Conservation (phyloP, 805 yeast species). For the Starmerella potacharoeniae region DNA sequence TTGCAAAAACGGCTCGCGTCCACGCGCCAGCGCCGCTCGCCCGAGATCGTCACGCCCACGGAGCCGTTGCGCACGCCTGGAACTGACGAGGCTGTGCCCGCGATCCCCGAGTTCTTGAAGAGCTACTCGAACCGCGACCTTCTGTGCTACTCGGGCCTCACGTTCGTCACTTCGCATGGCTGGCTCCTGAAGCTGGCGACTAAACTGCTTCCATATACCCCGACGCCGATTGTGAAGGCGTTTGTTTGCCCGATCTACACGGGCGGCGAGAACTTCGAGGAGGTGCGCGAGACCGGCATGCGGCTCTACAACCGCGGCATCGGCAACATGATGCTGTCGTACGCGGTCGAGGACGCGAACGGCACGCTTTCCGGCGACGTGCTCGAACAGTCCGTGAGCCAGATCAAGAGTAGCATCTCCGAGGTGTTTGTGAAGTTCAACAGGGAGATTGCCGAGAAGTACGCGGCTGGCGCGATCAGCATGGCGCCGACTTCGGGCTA, state of each 20-base stretch:
- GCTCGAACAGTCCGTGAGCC: constrained; percentile 30
- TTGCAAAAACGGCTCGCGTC: constrained; percentile 14
- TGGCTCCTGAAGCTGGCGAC: constrained; percentile 26
- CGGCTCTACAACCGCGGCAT: constrained; percentile 62
- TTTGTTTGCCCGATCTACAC: constrained; percentile 75
- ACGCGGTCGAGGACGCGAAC: constrained; percentile 86
- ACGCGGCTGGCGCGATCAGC: constrained; percentile 31
- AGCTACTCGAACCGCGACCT: constrained; percentile 23
- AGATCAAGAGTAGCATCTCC: constrained; percentile 47
- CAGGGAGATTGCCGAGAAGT: constrained; percentile 26
- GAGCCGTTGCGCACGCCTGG: neutral
- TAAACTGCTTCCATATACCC: constrained; percentile 34
- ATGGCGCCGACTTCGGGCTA: constrained; percentile 80
- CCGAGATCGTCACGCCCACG: constrained; percentile 14
- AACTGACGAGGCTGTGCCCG: neutral
- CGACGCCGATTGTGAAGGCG: constrained; percentile 55
- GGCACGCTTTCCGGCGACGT: constrained; percentile 40
- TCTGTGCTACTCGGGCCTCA: constrained; percentile 25
- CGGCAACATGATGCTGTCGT: constrained; percentile 88
- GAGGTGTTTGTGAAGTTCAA: constrained; percentile 54
- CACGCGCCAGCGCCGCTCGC: constrained; percentile 21
- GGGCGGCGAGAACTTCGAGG: constrained; percentile 71
- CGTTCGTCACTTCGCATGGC: constrained; percentile 29
- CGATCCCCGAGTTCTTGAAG: constrained; percentile 22
- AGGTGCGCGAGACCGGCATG: constrained; percentile 61